phyloP scores from a whole-genome alignment of 2,329 filamentous ascomycete genomes.

The Beauveria australis region DNA sequence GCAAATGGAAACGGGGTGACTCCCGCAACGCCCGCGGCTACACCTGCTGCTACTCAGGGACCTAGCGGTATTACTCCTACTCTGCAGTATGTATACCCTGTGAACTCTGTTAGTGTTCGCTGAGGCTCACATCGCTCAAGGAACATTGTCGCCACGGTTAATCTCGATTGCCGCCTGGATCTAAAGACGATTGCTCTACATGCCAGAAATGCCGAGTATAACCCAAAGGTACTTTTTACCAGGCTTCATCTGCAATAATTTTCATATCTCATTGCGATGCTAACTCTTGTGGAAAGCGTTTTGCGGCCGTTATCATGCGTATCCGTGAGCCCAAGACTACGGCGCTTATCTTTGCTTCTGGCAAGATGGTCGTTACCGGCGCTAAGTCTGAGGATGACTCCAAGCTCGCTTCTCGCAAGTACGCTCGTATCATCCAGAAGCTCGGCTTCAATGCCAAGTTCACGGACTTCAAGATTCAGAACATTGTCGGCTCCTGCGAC shows the following conservation, averaged over 20 bases:
- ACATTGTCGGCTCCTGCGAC: constrained; percentile 97
- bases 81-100: constrained; percentile 79
- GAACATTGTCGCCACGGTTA: constrained; percentile 99
- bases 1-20: constrained; percentile 70
- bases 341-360: constrained; percentile 92
- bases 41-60: constrained; percentile 72
- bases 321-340: constrained; percentile 99
- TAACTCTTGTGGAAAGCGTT: constrained; percentile 58
- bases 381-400: constrained; percentile 97
- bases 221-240: constrained; percentile 70
- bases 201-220: constrained; percentile 97
- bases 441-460: constrained; percentile 99
- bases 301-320: constrained; percentile 98
- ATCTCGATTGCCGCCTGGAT: constrained; percentile 93
- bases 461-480: constrained; percentile 99
- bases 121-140: constrained; percentile 57
- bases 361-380: constrained; percentile 99
- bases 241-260: constrained; percentile 2
- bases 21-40: constrained; percentile 85
- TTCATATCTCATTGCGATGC: constrained; percentile 14
- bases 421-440: constrained; percentile 98
- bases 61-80: constrained; percentile 88
- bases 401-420: constrained; percentile 93
- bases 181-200: constrained; percentile 98
- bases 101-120: constrained; percentile 27